These are phyloP conservation scores for Lathyrus tuberosus DNA, from an alignment of 306 rosid species.

Conservation along the genomic window DNA sequence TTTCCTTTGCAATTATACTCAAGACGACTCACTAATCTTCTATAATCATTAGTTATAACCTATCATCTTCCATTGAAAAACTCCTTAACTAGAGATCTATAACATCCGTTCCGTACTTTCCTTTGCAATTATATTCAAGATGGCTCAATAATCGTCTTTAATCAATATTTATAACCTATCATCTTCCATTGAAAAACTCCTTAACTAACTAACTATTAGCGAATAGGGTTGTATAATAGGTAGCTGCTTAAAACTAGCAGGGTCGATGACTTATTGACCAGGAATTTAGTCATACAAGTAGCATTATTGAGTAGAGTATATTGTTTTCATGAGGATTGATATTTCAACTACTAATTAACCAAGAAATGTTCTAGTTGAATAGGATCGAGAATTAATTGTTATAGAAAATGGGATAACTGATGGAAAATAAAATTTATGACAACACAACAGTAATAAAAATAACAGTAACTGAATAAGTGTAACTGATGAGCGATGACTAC, in stretches of 20 bases:
- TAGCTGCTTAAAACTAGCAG: too few relatives aligned
- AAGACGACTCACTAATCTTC: not conserved
- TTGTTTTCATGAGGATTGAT: not conserved
- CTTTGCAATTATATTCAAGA: too few relatives aligned
- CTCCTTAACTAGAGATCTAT: too few relatives aligned
- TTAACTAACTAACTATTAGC: too few relatives aligned
- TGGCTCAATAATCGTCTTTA: too few relatives aligned
- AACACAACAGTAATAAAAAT: constrained; percentile 1
- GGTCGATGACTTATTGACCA: too few relatives aligned
- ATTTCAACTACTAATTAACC: not conserved
- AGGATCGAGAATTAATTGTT: not conserved
- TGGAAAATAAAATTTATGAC: not conserved
- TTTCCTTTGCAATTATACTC: constrained; percentile 7
- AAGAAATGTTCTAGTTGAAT: constrained; percentile 5
- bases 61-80: not conserved
- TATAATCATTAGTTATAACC: not conserved
- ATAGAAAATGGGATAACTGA: not conserved
- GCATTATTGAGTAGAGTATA: not conserved
- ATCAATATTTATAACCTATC: too few relatives aligned
- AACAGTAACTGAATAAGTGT: not conserved
- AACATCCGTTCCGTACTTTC: too few relatives aligned
- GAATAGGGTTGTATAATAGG: too few relatives aligned
- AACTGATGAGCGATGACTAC: not conserved
- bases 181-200: too few relatives aligned
- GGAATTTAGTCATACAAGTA: not conserved